Base-by-base conservation (phyloP, 1,284 basidiomycete genomes). In the Baeospora myosura region DNA sequence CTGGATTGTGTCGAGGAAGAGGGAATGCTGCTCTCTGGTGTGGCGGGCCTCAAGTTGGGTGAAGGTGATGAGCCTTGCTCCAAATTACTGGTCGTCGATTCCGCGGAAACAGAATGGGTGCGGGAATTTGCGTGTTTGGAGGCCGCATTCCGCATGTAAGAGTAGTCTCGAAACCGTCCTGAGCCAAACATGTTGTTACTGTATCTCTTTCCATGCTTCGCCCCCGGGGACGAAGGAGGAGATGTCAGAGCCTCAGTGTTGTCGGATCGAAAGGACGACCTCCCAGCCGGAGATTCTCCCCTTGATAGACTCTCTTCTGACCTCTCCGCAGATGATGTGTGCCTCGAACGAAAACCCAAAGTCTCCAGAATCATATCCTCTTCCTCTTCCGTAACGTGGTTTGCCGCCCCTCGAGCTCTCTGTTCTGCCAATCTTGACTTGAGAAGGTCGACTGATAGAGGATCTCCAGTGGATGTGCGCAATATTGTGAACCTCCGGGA, bases 151-250 rank as follows among this genome's bases (percentile, higher is more conserved):
- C 80, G 76, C 49, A 83, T 59, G 58, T 87, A 84, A 5, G 69
- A 68, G 54, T 85, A 77, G 57, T 89, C 86, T 42, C 79, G 71
- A 51, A 86, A 70, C 45, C 78, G 72, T 22, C 80, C 78, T n/a
- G 84, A 86, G 32, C 82, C 81, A 51, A 88, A 88, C 40, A 89
- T 64, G 54, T 88, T 88, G 58, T 88, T 88, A 65, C 84, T 88
- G 58, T 84, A 82, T 38, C 86, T 73, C 61, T 82, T 81, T 45
- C 66, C 64, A 28, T 73, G 71, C 44, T 56, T 57, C 48, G 70
- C n/a, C n/a, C n/a, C n/a, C n/a, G n/a, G 62, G 2, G 73, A 68
- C 32, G 73, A 74, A 23, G 68, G 63, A 44, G 65, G 58, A 20
- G 66, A 67, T 16, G 33, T 14, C 12, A 20, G 14, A n/a, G 64